Percentiles rank a stretch among this genome's conserved stretches.
phyloP scores from a whole-genome alignment of 306 rosid species.

The Malus domestica region ASM211411v1 NC_041792.1:725001-725500 shows the following conservation, averaged over 20 bases:
- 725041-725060: conserved; percentile 98
- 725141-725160: not conserved
- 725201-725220: not conserved
- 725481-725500: conserved; percentile 96
- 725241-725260: conserved; percentile 51
- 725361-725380: conserved; percentile 99
- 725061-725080: conserved; percentile 97
- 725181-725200: not conserved
- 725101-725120: conserved; percentile 92
- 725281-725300: conserved; percentile 95
- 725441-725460: conserved; percentile 98
- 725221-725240: conserved; percentile 1
- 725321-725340: conserved; percentile 97
- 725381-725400: conserved; percentile 90
- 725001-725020: conserved; percentile 99
- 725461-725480: conserved; percentile 95
- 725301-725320: conserved; percentile 94
- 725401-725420: conserved; percentile 95
- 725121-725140: conserved; percentile 18
- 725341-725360: conserved; percentile 89
- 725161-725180: not conserved
- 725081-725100: conserved; percentile 93
- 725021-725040: conserved; percentile 95
- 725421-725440: conserved; percentile 95
- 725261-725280: conserved; percentile 85